Base-by-base conservation (phyloP, 2,329 filamentous ascomycete species). In the Kalmusia sp. region DNA sequence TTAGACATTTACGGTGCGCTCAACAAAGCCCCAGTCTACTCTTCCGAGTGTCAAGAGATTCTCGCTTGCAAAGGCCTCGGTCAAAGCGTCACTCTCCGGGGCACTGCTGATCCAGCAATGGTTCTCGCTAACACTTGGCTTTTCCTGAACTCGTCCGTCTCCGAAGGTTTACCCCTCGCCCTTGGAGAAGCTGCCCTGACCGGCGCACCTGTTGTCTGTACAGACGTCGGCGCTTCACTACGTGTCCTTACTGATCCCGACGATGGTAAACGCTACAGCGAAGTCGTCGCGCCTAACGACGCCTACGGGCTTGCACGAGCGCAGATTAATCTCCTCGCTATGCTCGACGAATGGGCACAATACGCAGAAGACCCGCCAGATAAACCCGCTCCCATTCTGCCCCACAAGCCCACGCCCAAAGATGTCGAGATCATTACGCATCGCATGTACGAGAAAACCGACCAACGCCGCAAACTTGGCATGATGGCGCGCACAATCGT, bases 211-310 rank as follows among this genome's bases (percentile, higher is more conserved):
- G 80, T 84, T 22, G 82, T 84, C 1, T 82, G 80, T 33, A 85
- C 82, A 0, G 82, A 84, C 55, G 82, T 84, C 6, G 82, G 82
- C 25, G 82, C 82, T 7, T 83, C 81, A 1, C 76, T 82, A 2
- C 76, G 82, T 22, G 82, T 85, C 0, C 73, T 85, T n/a, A 85
- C 82, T 0, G 81, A 84, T 57, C 80, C 79, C 0, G 78, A 78
- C 8, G 64, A 69, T 21, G 72, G 71, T 37, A 73, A 74, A 49
- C 74, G 79, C 22, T 88, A 84, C 73, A 85, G 83, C 57, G 85
- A 84, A 52, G 83, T 88, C 4, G 84, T 88, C 2, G 82, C 85
- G 12, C 86, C 85, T 2, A 88, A 88, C 60, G 86, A 88, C 65
- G 80, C 85, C 3, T 78, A 79, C 31, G 80, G 82, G 4, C 76